Conservation (phyloP, 1,284 basidiomycete species). For the Leccinum fuscescens region DNA sequence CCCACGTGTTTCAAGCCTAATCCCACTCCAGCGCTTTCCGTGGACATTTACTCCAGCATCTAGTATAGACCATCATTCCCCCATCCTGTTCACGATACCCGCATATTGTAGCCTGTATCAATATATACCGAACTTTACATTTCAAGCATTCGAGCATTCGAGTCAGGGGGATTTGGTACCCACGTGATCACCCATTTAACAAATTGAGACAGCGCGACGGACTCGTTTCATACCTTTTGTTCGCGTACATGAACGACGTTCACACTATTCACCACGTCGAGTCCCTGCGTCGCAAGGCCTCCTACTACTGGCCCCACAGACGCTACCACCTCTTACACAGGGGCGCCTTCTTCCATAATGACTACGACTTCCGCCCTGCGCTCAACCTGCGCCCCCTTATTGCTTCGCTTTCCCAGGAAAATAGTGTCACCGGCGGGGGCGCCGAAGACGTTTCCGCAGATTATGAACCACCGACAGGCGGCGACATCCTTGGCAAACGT, state of each 20-base stretch:
- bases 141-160: slow-evolving; percentile 1
- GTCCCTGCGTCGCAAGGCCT: slow-evolving; percentile 27
- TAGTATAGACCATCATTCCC: slow-evolving; percentile 29
- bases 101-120: slow-evolving; percentile 31
- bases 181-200: slow-evolving; percentile 17
- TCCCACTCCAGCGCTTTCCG: slow-evolving; percentile 1
- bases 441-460: not conserved
- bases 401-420: slow-evolving; percentile 13
- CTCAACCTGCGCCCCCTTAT: slow-evolving; percentile 30
- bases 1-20: slow-evolving; percentile 9
- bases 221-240: slow-evolving; percentile 8
- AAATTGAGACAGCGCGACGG: not conserved
- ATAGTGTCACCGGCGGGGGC: not conserved
- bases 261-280: slow-evolving; percentile 28
- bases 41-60: slow-evolving; percentile 29
- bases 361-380: slow-evolving; percentile 27
- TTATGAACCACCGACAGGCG: not conserved
- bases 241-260: slow-evolving; percentile 12
- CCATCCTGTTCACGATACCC: slow-evolving; percentile 26
- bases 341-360: not conserved
- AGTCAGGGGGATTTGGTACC: too few species aligned
- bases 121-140: slow-evolving; percentile 26
- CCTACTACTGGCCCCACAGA: slow-evolving; percentile 29
- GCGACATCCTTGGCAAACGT: slow-evolving; percentile 20
- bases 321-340: slow-evolving; percentile 4